phyloP scores from a whole-genome alignment of 2,329 filamentous ascomycete species.

The Ceratocystis alfenasii region DNA sequence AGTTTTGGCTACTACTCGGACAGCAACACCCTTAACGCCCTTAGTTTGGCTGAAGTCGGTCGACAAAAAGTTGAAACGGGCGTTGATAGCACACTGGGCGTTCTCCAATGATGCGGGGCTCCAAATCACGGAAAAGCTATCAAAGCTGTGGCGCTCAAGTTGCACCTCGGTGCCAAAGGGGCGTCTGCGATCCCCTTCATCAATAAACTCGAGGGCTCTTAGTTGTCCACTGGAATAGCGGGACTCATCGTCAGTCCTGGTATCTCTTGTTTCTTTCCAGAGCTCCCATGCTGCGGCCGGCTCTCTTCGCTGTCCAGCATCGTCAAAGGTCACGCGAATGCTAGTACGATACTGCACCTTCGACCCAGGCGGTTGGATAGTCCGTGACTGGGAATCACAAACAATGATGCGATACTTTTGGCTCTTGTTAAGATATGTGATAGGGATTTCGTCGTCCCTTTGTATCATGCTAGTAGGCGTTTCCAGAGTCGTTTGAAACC shows the following conservation, averaged over 20 bases:
- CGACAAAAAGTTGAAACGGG: slow-evolving; percentile 96
- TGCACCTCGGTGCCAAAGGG: slow-evolving; percentile 45
- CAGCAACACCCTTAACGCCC: slow-evolving; percentile 93
- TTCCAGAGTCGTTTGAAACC: slow-evolving; percentile 80
- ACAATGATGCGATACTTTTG: slow-evolving; percentile 85
- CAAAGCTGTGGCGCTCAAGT: slow-evolving; percentile 69
- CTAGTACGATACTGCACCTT: slow-evolving; percentile 73
- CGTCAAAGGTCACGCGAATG: slow-evolving; percentile 92
- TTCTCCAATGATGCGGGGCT: slow-evolving; percentile 56
- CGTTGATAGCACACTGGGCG: slow-evolving; percentile 72
- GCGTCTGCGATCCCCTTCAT: slow-evolving; percentile 53
- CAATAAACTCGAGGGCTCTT: slow-evolving; percentile 90
- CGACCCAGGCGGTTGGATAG: slow-evolving; percentile 37
- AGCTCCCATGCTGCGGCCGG: slow-evolving; percentile 74
- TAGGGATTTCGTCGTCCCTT: slow-evolving; percentile 75
- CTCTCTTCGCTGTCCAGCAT: slow-evolving; percentile 79
- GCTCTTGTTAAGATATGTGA: slow-evolving; percentile 97
- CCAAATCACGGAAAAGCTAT: slow-evolving; percentile 89
- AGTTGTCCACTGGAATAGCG: slow-evolving; percentile 86
- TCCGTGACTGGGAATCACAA: slow-evolving; percentile 54
- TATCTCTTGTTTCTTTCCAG: slow-evolving; percentile 95
- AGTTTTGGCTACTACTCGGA: slow-evolving; percentile 85
- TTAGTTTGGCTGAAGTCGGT: slow-evolving; percentile 99
- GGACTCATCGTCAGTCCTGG: slow-evolving; percentile 58
- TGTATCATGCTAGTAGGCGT: slow-evolving; percentile 95